Evolutionary conservation across 148 eudicot species (phyloP), one percentile per base, ranked within the genome.

Genomic region (Chenopodium quinoa): DNA sequence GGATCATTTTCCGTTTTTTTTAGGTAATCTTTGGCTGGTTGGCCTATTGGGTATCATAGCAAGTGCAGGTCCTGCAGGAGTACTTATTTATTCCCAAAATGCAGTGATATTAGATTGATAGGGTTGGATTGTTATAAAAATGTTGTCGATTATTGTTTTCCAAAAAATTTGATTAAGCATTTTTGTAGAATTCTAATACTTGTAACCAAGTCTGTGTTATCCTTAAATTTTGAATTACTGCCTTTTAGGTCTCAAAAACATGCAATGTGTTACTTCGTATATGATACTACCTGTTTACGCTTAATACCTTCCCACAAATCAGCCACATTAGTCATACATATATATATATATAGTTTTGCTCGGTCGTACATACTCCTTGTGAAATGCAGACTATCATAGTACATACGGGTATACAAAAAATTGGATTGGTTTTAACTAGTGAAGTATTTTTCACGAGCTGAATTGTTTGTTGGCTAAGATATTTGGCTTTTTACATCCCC

Each of bases 21-120:
- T 2, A 70, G 34, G 37, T 56, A n/a, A 78, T 70, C 47, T 62
- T 71, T 44, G 13, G 60, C 46, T 16, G 29, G 34, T 50, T 72
- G 11, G 74, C 50, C 63, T 27, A 66, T 71, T 11, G 52, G 48
- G 48, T 4, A 40, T 80, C 11, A 73, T 74, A 27, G 77, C 11
- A 71, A 73, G 62, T 80, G 77, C 77, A 37, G 77, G 17, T 9
- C 58, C 40, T 80, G 71, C 78, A 40, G 78, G 29, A 13, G 56
- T 62, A 34, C 31, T 44, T 44, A 37, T 31, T n/a, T 66, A 44
- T 16, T 48, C 17, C 23, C 37, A 68, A 66, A 44, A 25, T 29
- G 34, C 47, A 44, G 73, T 29, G 60, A 12, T 66, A 40, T 47
- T 75, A 48, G 75, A 29, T 66, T 37, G 56, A 74, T 74, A 74